These are phyloP conservation scores for Ceraceosorus bombacis DNA, from an alignment of 1,284 basidiomycete genomes.

Conservation along the genomic window DNA sequence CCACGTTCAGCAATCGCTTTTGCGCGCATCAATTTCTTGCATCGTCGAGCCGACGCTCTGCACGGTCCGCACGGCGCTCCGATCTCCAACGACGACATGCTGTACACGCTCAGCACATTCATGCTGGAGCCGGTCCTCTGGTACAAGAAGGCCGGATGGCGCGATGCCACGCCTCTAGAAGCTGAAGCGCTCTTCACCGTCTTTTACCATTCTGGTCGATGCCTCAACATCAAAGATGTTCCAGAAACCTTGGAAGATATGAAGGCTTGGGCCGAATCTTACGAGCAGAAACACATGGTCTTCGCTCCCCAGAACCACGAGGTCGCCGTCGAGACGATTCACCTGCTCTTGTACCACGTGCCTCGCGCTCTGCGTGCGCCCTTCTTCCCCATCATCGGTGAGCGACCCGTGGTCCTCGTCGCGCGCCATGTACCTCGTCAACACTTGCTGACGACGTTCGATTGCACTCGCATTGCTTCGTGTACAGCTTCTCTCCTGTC, in stretches of 20 bases:
- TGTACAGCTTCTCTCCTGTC: constrained; percentile 17
- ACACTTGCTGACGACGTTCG: neutral
- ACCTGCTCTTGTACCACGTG: constrained; percentile 17
- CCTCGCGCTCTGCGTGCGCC: constrained; percentile 3
- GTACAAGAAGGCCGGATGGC: constrained; percentile 17
- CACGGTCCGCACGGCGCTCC: constrained; percentile 3
- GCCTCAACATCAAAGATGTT: constrained; percentile 23
- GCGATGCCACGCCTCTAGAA: constrained; percentile 16
- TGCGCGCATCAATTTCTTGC: constrained; percentile 24
- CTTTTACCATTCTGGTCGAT: constrained; percentile 23
- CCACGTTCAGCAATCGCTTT: constrained; percentile 23
- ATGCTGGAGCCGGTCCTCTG: constrained; percentile 16
- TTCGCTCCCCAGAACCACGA: constrained; percentile 18
- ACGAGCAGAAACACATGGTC: constrained; percentile 21
- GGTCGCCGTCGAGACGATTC: constrained; percentile 23
- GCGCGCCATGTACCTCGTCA: constrained; percentile 7
- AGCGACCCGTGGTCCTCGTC: neutral
- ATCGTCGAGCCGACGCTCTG: constrained; percentile 5
- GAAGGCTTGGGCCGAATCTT: constrained; percentile 17
- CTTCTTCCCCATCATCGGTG: constrained; percentile 15
- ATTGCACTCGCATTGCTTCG: neutral
- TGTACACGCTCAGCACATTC: constrained; percentile 27
- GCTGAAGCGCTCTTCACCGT: constrained; percentile 24
- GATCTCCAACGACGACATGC: constrained; percentile 27
- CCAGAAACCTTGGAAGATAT: constrained; percentile 17